Conservation (phyloP, 768 basidiomycete genomes). For the Russula sp. region DNA sequence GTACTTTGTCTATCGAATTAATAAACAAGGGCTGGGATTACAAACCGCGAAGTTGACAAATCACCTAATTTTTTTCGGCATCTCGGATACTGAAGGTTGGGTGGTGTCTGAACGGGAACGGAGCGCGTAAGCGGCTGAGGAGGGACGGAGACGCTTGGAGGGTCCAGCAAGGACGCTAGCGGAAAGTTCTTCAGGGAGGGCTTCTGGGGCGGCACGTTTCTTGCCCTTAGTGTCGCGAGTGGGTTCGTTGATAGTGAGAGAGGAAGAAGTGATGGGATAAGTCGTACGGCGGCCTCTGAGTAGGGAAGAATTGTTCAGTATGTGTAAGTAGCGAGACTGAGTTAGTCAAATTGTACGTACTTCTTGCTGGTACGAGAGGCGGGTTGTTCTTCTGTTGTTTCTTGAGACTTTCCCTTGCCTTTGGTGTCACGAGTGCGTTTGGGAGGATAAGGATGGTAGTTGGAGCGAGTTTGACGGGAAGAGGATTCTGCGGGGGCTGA, state of each 20-base stretch:
- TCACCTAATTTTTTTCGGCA: constrained; percentile 78
- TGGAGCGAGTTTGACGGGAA: constrained; percentile 30
- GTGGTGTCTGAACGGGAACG: constrained; percentile 52
- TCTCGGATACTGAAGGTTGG: constrained; percentile 47
- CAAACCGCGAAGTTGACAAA: neutral
- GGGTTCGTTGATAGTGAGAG: constrained; percentile 73
- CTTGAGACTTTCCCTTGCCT: constrained; percentile 62
- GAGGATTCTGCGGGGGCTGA: constrained; percentile 28
- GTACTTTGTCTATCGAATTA: constrained; percentile 46
- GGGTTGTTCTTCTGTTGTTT: constrained; percentile 57
- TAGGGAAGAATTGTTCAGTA: neutral
- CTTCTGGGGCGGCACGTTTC: constrained; percentile 82
- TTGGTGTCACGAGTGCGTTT: constrained; percentile 29
- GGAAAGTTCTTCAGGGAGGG: constrained; percentile 59
- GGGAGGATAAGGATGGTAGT: constrained; percentile 16
- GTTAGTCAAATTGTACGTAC: constrained; percentile 36
- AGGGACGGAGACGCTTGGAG: constrained; percentile 60
- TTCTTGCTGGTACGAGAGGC: constrained; percentile 16
- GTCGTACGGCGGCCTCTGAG: constrained; percentile 60
- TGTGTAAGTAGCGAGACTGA: constrained; percentile 17
- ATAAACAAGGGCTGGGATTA: constrained; percentile 19
- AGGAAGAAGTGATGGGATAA: constrained; percentile 41
- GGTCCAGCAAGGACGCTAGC: constrained; percentile 45
- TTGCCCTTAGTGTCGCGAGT: constrained; percentile 79
- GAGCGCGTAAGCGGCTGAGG: constrained; percentile 55